Base-by-base conservation (phyloP, 2,329 filamentous ascomycete species). In the Hymenoscyphus scutula region DNA sequence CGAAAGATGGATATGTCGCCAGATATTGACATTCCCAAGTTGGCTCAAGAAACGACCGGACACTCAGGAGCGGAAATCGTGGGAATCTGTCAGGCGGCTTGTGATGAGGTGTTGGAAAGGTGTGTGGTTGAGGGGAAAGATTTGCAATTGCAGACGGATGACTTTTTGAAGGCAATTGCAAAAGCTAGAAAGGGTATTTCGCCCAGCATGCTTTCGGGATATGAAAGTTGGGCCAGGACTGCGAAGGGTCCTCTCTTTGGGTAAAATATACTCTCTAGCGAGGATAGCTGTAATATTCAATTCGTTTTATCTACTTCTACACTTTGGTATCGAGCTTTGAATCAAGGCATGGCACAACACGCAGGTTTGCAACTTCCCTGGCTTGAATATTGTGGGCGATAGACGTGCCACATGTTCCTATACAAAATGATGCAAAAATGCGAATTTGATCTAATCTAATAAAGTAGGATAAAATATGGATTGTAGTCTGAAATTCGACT, bases 31-130 rank as follows among this genome's bases (percentile, higher is more conserved):
- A 75, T 91, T 8, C 77, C 81, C 0, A 78, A 80, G 56, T 77
- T 96, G 32, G 90, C 90, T 5, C 72, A 74, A 17, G 75, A 78
- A 55, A 89, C 89, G 0, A 88, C 92, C 7, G 92, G 92, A 0
- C 91, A 90, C 74, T 95, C 92, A 1, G 93, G 93, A 2, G 92
- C 93, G 0, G 94, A 97, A 76, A 85, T 97, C 64, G 84, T 87
- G 48, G 81, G 78, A 23, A 81, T 89, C 23, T 83, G 81, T 65
- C 77, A 82, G 67, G 78, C 76, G 29, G 82, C 81, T 62, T 75
- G 78, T 64, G 77, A 84, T 73, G 77, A 75, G 51, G 77, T 83
- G 64, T 70, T 86, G 73, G 79, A 83, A 66, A 79, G 82, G 61
- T 78, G 79, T 64, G 80, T 80, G 70, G 73, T 78, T 71, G 68